These are phyloP conservation scores for Monilinia vaccinii-corymbosi DNA, from an alignment of 2,329 filamentous ascomycete genomes.

Conservation along the genomic window DNA sequence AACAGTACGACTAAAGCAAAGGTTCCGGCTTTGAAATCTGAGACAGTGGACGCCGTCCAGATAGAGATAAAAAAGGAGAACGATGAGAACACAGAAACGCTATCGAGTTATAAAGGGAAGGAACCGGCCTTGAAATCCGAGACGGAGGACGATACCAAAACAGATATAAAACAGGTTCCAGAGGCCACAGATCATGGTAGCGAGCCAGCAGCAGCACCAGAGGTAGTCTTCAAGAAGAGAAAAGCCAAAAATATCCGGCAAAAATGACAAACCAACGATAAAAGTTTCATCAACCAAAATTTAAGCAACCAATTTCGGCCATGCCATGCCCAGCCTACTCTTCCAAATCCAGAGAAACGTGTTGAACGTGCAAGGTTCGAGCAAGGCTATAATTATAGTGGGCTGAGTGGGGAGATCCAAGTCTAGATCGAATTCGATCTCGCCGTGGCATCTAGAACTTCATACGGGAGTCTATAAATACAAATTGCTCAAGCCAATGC, in stretches of 20 bases:
- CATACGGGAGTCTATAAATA: not conserved
- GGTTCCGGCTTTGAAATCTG: slow-evolving; percentile 17
- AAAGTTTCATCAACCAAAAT: not conserved
- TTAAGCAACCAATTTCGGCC: not conserved
- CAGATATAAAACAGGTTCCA: not conserved
- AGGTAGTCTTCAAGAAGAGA: slow-evolving; percentile 71
- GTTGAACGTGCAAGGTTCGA: not conserved
- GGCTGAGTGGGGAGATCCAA: not conserved
- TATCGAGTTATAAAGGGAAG: not conserved
- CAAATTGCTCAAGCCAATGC: not conserved
- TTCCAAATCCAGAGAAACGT: not conserved
- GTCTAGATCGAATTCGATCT: not conserved
- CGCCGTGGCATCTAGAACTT: not conserved
- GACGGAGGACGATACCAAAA: not conserved
- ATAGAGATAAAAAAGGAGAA: slow-evolving; percentile 17
- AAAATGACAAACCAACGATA: slow-evolving; percentile 34
- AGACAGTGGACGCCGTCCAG: slow-evolving; percentile 16
- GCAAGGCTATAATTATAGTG: not conserved
- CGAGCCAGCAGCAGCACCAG: slow-evolving; percentile 28
- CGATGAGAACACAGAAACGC: not conserved
- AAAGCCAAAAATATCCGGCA: slow-evolving; percentile 59
- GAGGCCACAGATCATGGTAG: slow-evolving; percentile 3
- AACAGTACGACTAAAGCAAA: slow-evolving; percentile 25
- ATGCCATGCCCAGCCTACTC: not conserved
- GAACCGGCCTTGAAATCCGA: not conserved